A percentile compares a stretch with the other conserved stretches of the same genome.
These are phyloP conservation scores for Pistacia vera DNA, from an alignment of 345 rosid species.

Conservation along the genomic window DNA sequence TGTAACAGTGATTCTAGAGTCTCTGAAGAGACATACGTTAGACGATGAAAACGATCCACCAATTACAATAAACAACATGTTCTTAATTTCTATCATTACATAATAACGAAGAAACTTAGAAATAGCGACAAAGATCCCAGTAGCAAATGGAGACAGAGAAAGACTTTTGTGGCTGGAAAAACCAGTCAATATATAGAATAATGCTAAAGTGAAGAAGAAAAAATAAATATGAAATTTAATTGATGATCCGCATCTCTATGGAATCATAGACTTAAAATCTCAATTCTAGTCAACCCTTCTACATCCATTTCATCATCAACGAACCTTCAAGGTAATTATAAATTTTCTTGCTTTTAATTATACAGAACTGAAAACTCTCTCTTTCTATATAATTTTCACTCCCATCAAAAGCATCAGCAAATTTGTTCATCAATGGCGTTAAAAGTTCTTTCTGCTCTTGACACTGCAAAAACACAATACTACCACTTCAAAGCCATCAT, in stretches of 20 bases:
- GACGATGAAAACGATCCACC: no score
- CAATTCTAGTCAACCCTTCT: not conserved
- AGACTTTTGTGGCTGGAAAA: not conserved
- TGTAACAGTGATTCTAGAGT: no score
- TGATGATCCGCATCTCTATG: constrained; percentile 15
- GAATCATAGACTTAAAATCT: not conserved
- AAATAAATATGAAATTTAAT: not conserved
- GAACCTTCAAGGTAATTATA: no score
- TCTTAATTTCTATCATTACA: no score
- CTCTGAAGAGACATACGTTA: no score
- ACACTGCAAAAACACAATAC: constrained; percentile 47
- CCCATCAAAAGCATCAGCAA: no score
- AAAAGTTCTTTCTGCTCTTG: constrained; percentile 52
- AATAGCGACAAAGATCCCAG: not conserved
- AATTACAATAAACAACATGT: no score
- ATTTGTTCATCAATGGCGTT: constrained; percentile 33
- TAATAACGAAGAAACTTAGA: no score
- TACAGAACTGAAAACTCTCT: no score
- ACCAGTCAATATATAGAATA: not conserved
- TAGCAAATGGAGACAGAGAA: not conserved
- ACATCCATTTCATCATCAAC: no score
- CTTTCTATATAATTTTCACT: no score
- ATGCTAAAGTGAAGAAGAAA: not conserved
- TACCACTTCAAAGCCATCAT: constrained; percentile 68
- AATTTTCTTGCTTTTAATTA: no score